phyloP scores from a whole-genome alignment of 177 flowering plant genomes.

The Vitis hybrid region DNA sequence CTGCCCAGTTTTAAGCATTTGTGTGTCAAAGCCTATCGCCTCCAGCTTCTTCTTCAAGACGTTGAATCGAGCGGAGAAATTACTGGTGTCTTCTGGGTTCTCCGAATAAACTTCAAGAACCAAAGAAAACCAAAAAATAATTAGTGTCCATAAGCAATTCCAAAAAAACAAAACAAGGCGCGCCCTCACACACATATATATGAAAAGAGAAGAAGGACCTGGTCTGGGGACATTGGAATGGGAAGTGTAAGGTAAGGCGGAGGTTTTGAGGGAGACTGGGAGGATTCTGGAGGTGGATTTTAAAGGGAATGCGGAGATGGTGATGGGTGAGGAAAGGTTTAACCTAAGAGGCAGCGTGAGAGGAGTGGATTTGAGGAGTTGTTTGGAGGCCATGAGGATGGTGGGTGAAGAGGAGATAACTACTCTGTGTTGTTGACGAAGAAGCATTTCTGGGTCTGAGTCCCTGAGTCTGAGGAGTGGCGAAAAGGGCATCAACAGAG shows the following conservation, averaged over 20 bases:
- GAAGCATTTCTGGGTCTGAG: too few relatives aligned
- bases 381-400: constrained; percentile 25
- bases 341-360: background rate
- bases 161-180: background rate
- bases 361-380: constrained; percentile 17
- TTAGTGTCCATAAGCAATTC: too few relatives aligned
- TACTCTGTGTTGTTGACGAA: too few relatives aligned
- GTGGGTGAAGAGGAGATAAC: too few relatives aligned
- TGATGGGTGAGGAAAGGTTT: constrained; percentile 5
- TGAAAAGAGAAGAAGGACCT: constrained; percentile 17
- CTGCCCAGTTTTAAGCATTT: constrained; percentile 44
- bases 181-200: background rate
- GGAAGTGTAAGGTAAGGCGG: constrained; percentile 24
- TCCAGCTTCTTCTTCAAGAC: constrained; percentile 41
- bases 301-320: constrained; percentile 7
- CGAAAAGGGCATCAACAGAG: too few relatives aligned
- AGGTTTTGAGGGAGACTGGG: constrained; percentile 15
- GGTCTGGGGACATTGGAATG: constrained; percentile 27
- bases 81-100: constrained; percentile 12
- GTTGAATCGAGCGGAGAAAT: constrained; percentile 12
- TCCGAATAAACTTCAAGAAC: constrained; percentile 22
- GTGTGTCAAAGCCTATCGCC: constrained; percentile 35
- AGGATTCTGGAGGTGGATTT: constrained; percentile 10
- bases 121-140: constrained; percentile 1
- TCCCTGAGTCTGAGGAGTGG: too few relatives aligned